These are phyloP conservation scores for Circinella minor DNA, from an alignment of 371 early-diverging fungal species.

Conservation along the genomic window DNA sequence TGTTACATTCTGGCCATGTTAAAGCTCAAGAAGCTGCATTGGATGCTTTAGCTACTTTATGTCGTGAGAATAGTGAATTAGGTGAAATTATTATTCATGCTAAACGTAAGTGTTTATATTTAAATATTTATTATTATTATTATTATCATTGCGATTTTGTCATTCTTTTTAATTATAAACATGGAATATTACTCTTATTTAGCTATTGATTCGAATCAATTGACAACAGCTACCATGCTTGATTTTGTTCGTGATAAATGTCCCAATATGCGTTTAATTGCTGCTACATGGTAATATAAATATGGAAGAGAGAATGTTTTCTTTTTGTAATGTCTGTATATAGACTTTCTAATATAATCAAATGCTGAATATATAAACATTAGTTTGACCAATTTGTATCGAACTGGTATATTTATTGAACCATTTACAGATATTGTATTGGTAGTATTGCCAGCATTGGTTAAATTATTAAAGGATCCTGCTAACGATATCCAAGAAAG, in stretches of 20 bases:
- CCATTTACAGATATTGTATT: constrained; percentile 61
- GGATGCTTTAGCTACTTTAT: constrained; percentile 75
- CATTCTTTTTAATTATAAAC: no score
- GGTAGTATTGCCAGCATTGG: constrained; percentile 76
- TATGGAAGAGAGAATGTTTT: not conserved
- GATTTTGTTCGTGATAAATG: constrained; percentile 67
- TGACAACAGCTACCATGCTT: constrained; percentile 58
- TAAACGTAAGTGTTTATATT: constrained; percentile 43
- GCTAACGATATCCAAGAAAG: constrained; percentile 65
- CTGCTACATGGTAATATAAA: constrained; percentile 67
- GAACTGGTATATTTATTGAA: constrained; percentile 64
- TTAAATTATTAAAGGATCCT: constrained; percentile 70
- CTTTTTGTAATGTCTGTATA: no score
- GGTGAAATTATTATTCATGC: constrained; percentile 53
- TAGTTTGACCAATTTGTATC: constrained; percentile 74
- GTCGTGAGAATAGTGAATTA: constrained; percentile 65
- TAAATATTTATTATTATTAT: not conserved
- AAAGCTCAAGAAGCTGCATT: constrained; percentile 82
- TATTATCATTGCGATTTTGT: not conserved
- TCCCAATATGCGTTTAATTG: constrained; percentile 70
- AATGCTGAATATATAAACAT: not conserved
- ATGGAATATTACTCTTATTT: not conserved
- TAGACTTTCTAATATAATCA: not conserved
- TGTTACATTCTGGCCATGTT: constrained; percentile 61
- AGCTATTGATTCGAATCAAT: constrained; percentile 34